phyloP scores from a whole-genome alignment of 2,329 filamentous ascomycete species.

The Aspergillus pseudoglaucus region DNA sequence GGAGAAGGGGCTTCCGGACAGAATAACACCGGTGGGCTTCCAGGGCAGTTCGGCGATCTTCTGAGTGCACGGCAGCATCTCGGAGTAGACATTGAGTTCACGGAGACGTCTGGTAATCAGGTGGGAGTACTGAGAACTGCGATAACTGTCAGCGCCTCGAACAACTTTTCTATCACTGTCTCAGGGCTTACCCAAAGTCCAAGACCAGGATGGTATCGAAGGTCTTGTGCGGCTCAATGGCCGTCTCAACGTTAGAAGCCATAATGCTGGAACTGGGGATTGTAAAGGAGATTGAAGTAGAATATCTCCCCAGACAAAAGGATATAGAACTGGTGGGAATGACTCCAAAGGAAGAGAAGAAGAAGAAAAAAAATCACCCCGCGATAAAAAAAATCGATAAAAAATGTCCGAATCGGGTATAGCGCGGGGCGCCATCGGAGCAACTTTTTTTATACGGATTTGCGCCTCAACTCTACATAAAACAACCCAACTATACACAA shows the following conservation, averaged over 20 bases:
- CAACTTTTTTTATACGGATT: conserved; percentile 2
- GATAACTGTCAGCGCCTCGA: no score
- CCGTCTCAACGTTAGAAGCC: conserved; percentile 1
- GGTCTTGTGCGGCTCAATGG: conserved; percentile 4
- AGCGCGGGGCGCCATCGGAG: conserved; percentile 12
- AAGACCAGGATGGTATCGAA: conserved; percentile 65
- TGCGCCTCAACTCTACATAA: neutral
- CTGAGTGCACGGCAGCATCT: conserved; percentile 81
- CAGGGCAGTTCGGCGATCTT: conserved; percentile 70
- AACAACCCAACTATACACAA: neutral
- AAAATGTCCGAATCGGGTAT: conserved; percentile 18
- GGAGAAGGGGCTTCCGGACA: conserved; percentile 54
- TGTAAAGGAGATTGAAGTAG: neutral
- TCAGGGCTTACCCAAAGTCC: conserved; percentile 51
- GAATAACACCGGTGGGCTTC: conserved; percentile 69
- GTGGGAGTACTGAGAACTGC: conserved; percentile 61
- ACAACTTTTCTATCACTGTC: no score
- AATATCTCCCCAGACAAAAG: neutral
- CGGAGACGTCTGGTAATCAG: conserved; percentile 69
- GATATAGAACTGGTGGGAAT: neutral
- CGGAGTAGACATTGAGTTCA: conserved; percentile 73
- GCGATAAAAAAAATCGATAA: conserved; percentile 17
- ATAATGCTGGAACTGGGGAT: neutral
- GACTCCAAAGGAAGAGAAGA: neutral
- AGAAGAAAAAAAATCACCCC: neutral